Evolutionary conservation across 371 early-diverging fungal species (phyloP), one percentile per base, ranked within the genome.

Genomic region (Mortierella sp.): DNA sequence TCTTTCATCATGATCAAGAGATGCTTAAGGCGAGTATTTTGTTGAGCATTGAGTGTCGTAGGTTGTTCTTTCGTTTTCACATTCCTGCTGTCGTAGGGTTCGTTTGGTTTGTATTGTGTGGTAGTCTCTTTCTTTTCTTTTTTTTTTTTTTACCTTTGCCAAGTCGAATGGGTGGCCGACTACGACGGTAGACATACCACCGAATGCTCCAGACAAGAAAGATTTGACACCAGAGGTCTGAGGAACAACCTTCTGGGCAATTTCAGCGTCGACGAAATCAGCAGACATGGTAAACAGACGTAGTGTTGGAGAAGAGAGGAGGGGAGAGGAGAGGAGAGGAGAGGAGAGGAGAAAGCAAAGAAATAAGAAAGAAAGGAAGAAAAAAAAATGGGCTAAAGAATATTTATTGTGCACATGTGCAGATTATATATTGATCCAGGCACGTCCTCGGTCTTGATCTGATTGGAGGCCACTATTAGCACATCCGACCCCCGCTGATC

Each of bases 131-230:
- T 65, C 47, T 48, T 78, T 83, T 65, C 16, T 16, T 40, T 65
- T 57, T 48, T 65, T 22, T 16, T 40, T 65, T 57, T 48, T 78
- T 83, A 74, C 91, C 89, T 95, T 95, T 83, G 95, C 92, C 70
- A 95, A 87, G 81, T 96, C 96, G 69, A 96, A 91, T 57, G 96
- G 96, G 85, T 94, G 94, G 43, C 92, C 93, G 50, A 88, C 94
- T 57, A 94, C 83, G 61, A 94, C 95, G 63, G 91, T 83, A 38
- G 90, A 88, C 83, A 95, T 71, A 76, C 96, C 96, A 86, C 96
- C 96, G 75, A 96, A 94, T 58, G 97, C 99, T 76, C 99, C 98
- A 22, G 96, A 93, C 77, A 99, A 84, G 86, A 98, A 96, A 53
- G 97, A 97, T 89, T 97, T 96, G 80, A 95, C 86, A 24, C 69